phyloP scores from a whole-genome alignment of 2,329 filamentous ascomycete species.

The Fusarium musae region DNA sequence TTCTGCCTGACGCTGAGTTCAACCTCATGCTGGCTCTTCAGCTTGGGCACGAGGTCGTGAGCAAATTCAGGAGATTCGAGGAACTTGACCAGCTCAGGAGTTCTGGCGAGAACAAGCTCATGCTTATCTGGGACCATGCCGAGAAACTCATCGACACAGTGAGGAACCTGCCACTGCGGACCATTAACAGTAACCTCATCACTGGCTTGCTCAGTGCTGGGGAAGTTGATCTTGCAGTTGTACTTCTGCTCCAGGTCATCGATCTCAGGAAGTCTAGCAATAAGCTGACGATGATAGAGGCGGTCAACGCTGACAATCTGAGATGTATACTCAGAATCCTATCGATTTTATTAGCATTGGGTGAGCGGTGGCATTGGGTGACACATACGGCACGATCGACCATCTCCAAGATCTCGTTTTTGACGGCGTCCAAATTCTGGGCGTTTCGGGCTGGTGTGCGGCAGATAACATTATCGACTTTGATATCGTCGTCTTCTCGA shows the following conservation, averaged over 20 bases:
- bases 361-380: neutral
- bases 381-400: constrained; percentile 86
- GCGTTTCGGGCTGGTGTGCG: constrained; percentile 96
- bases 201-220: constrained; percentile 95
- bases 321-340: constrained; percentile 96
- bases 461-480: constrained; percentile 99
- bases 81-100: constrained; percentile 80
- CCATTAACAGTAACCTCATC: constrained; percentile 96
- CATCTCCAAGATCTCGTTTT: constrained; percentile 99
- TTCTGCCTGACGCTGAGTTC: constrained; percentile 80
- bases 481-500: constrained; percentile 97
- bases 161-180: constrained; percentile 97
- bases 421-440: constrained; percentile 95
- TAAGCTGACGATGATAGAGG: constrained; percentile 92
- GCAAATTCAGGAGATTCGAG: constrained; percentile 85
- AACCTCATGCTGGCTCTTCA: constrained; percentile 92
- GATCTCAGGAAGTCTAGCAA: constrained; percentile 87
- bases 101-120: constrained; percentile 85
- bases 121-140: constrained; percentile 98
- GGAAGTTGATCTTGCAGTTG: constrained; percentile 99
- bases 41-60: constrained; percentile 81
- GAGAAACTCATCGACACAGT: constrained; percentile 94
- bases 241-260: constrained; percentile 98
- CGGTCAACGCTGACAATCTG: constrained; percentile 94
- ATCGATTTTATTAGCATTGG: constrained; percentile 15